These are phyloP conservation scores for Suillus plorans DNA, from an alignment of 768 basidiomycete genomes.

Conservation along the genomic window DNA sequence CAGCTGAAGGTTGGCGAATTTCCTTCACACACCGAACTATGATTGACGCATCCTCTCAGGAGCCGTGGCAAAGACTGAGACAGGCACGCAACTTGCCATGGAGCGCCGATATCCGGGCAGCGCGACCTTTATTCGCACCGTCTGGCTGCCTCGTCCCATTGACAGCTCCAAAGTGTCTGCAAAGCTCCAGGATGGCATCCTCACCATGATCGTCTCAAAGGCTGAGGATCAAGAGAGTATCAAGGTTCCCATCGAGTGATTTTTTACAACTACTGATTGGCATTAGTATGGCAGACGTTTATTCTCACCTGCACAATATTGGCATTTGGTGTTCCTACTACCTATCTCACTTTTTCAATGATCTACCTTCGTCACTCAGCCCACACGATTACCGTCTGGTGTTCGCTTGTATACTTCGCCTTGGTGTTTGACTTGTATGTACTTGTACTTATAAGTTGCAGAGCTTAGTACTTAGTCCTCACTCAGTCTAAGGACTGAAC, in stretches of 20 bases:
- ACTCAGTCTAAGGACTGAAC: no score
- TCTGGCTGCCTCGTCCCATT: slow-evolving; percentile 67
- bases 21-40: slow-evolving; percentile 12
- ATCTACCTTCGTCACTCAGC: neutral
- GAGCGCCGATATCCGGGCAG: slow-evolving; percentile 62
- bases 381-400: no score
- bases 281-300: neutral
- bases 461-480: no score
- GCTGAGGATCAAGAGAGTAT: slow-evolving; percentile 57
- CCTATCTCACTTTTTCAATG: neutral
- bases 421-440: no score
- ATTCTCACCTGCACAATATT: neutral
- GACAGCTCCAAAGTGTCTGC: slow-evolving; percentile 59
- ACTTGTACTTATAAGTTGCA: no score
- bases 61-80: slow-evolving; percentile 17
- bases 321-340: no score
- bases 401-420: no score
- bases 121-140: slow-evolving; percentile 62
- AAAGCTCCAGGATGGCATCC: slow-evolving; percentile 66
- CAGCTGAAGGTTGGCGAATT: slow-evolving; percentile 25
- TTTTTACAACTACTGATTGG: neutral
- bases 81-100: slow-evolving; percentile 45
- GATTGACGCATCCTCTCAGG: slow-evolving; percentile 1
- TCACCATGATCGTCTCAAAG: slow-evolving; percentile 62
- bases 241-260: slow-evolving; percentile 40